Conservation (phyloP, 164 flowering plant species). For the Vitis vinifera region ASM3070453v1 NC_081822.1:3678501-3679000, state of each 20-base stretch:
- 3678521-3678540: background rate
- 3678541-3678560: constrained; percentile 39
- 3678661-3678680: constrained; percentile 23
- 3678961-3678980: background rate
- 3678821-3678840: constrained; percentile 33
- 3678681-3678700: constrained; percentile 28
- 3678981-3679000: too few species aligned
- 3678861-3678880: constrained; percentile 24
- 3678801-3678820: constrained; percentile 39
- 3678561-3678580: constrained; percentile 50
- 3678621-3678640: constrained; percentile 35
- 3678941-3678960: constrained; percentile 23
- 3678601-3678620: constrained; percentile 72
- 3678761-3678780: constrained; percentile 62
- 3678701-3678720: constrained; percentile 29
- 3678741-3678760: constrained; percentile 51
- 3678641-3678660: constrained; percentile 36
- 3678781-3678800: constrained; percentile 41
- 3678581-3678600: constrained; percentile 47
- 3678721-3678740: constrained; percentile 35
- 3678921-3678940: constrained; percentile 32
- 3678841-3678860: constrained; percentile 29
- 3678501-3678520: background rate
- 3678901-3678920: constrained; percentile 19
- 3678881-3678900: constrained; percentile 21